These are phyloP conservation scores for Flaveria sonorensis DNA, from an alignment of 129 eudicot genomes.

Conservation along the genomic window DNA sequence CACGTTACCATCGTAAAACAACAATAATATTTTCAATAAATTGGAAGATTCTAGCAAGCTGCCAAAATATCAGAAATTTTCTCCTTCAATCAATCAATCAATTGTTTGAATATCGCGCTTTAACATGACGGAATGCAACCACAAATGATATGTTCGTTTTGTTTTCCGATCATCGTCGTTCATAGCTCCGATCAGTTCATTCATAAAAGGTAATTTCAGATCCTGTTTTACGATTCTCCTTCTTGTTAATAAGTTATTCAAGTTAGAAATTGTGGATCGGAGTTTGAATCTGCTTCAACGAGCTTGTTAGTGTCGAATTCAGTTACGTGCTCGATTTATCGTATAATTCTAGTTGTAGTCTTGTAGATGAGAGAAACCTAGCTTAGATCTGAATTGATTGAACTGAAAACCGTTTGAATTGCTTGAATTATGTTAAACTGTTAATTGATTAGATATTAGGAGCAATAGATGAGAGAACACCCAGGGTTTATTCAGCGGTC, in stretches of 20 bases:
- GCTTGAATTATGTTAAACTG: background rate
- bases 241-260: background rate
- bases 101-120: background rate
- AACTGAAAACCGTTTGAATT: constrained; percentile 4
- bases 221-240: background rate
- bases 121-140: constrained; percentile 8
- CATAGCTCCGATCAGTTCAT: constrained; percentile 9
- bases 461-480: background rate
- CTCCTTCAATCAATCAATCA: background rate
- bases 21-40: background rate
- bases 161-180: constrained; percentile 19
- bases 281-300: constrained; percentile 23
- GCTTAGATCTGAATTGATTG: constrained; percentile 1
- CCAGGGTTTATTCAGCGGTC: background rate
- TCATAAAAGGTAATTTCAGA: constrained; percentile 17
- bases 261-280: constrained; percentile 13
- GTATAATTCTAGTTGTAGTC: background rate
- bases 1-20: constrained; percentile 12
- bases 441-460: background rate
- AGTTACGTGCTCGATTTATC: background rate
- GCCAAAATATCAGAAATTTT: background rate
- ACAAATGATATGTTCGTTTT: constrained; percentile 3
- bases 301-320: constrained; percentile 1
- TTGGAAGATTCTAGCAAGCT: background rate
- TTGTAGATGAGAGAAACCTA: background rate